Evolutionary conservation across 169 alveolate species (phyloP).

Genomic region (Cryptosporidium sp.): DNA sequence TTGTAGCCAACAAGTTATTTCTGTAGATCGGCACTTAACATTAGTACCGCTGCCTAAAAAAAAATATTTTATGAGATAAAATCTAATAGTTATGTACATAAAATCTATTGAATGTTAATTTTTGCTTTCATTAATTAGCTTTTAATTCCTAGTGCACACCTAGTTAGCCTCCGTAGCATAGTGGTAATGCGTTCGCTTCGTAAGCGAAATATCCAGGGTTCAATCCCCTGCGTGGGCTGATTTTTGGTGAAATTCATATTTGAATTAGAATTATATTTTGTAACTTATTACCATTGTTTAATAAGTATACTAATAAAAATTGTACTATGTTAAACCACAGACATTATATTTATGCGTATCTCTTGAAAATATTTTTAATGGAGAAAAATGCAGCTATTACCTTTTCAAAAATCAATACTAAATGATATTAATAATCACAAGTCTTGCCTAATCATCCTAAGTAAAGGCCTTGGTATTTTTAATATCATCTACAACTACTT

Average conservation of each 20-base stretch:
- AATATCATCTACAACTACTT: slow-evolving; percentile 34
- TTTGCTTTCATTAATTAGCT: neutral
- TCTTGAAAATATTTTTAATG: no score
- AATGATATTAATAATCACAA: slow-evolving; percentile 26
- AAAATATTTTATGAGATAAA: no score
- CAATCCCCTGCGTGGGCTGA: slow-evolving; percentile 93
- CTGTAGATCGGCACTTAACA: neutral
- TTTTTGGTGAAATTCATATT: neutral
- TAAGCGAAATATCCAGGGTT: slow-evolving; percentile 93
- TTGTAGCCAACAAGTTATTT: neutral
- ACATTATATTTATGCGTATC: no score
- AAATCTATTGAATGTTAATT: neutral
- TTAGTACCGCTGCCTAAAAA: neutral
- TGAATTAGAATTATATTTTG: neutral
- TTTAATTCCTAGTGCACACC: neutral
- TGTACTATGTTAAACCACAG: neutral
- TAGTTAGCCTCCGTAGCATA: slow-evolving; percentile 89
- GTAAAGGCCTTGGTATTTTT: slow-evolving; percentile 55
- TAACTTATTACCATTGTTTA: neutral
- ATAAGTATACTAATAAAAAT: no score
- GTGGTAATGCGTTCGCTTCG: slow-evolving; percentile 93
- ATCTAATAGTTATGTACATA: no score
- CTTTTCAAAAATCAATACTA: slow-evolving; percentile 46
- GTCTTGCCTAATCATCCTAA: slow-evolving; percentile 41
- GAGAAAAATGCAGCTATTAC: slow-evolving; percentile 21